These are phyloP conservation scores for Nicotiana tomentosiformis DNA, from an alignment of 257 asterid species.

Conservation along the genomic window DNA sequence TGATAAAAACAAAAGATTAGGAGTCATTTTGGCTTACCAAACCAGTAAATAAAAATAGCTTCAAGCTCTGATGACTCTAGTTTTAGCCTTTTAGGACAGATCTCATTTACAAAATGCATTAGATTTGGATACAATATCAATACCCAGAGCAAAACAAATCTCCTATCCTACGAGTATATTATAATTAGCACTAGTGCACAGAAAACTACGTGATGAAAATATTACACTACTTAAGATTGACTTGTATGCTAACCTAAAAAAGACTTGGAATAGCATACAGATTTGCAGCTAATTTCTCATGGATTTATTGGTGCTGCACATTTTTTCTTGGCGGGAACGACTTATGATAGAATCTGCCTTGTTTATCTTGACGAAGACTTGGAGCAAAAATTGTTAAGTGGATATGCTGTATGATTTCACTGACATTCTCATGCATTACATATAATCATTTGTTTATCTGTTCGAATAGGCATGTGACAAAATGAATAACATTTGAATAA, in stretches of 20 bases:
- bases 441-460: background rate
- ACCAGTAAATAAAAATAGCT: background rate
- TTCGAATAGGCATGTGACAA: background rate
- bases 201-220: background rate
- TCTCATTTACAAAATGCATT: background rate
- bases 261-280: background rate
- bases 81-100: background rate
- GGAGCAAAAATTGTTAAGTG: background rate
- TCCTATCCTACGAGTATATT: background rate
- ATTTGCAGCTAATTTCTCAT: too few species aligned
- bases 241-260: background rate
- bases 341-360: too few species aligned
- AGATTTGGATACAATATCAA: background rate
- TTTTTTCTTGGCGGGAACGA: too few species aligned
- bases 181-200: background rate
- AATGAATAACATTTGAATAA: background rate
- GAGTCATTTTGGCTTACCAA: background rate
- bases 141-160: background rate
- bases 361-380: background rate
- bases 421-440: background rate
- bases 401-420: slow-evolving; percentile 1
- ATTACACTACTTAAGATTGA: background rate
- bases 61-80: background rate
- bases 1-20: background rate
- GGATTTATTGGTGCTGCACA: too few species aligned